Conservation (phyloP, 1,139 yeast genomes). For the Sugiyamaella pinicola region DNA sequence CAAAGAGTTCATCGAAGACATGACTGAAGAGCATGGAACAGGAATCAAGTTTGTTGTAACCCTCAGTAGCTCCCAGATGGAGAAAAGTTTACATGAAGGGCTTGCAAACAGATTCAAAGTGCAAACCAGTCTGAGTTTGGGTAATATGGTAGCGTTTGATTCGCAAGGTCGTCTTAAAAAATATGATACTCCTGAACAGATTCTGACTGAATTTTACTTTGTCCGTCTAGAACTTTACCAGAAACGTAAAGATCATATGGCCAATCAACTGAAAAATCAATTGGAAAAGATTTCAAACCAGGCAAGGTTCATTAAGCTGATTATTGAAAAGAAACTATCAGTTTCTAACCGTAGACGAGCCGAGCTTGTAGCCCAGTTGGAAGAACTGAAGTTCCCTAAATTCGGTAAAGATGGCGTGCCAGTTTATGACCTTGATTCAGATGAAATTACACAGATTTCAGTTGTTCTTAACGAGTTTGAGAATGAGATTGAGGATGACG, state of each 20-base stretch:
- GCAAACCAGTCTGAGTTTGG: conserved; percentile 63
- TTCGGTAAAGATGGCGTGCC: conserved; percentile 72
- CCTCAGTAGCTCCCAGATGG: conserved; percentile 79
- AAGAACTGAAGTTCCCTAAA: conserved; percentile 68
- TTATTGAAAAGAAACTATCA: conserved; percentile 69
- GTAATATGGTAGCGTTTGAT: conserved; percentile 96
- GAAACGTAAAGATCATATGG: conserved; percentile 80
- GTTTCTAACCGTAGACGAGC: conserved; percentile 76
- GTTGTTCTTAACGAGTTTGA: conserved; percentile 41
- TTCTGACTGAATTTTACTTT: conserved; percentile 78
- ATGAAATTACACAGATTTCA: conserved; percentile 44
- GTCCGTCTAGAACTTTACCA: conserved; percentile 89
- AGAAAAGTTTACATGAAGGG: conserved; percentile 70
- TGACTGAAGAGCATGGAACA: conserved; percentile 90
- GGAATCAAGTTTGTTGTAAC: conserved; percentile 79
- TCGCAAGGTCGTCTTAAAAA: conserved; percentile 86
- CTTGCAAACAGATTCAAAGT: conserved; percentile 82
- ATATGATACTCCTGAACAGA: conserved; percentile 74
- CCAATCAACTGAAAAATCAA: conserved; percentile 69
- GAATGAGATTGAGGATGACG: conserved; percentile 37
- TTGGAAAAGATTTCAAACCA: conserved; percentile 75
- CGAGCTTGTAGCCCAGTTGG: conserved; percentile 64
- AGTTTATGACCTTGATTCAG: conserved; percentile 40
- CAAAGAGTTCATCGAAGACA: conserved; percentile 88
- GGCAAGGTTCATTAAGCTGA: conserved; percentile 88